Percentiles rank a stretch among this genome's conserved stretches.
Evolutionary conservation across 2,329 filamentous ascomycete species (phyloP).

Genomic region (Raffaelea deltoideospora): DNA sequence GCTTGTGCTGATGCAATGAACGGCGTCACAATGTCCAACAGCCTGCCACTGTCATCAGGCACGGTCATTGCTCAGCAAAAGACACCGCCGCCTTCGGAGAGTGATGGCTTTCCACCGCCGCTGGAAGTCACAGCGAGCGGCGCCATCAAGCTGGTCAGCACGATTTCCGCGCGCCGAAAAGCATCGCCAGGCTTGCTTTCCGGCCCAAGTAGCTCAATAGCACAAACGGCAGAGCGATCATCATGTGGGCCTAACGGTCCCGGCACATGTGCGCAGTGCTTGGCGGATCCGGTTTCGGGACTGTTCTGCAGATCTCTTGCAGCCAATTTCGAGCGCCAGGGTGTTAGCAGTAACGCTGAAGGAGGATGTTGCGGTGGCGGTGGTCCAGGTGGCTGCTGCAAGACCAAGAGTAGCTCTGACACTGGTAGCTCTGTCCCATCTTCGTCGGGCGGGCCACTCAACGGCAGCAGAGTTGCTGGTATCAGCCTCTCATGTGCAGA

Average conservation of each 20-base stretch:
- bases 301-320: slow-evolving; percentile 73
- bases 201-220: too few species aligned
- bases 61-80: slow-evolving; percentile 28
- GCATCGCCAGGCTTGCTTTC: too few species aligned
- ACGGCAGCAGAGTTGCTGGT: slow-evolving; percentile 16
- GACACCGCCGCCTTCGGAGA: slow-evolving; percentile 46
- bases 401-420: too few species aligned
- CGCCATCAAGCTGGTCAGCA: slow-evolving; percentile 42
- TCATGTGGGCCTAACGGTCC: slow-evolving; percentile 53
- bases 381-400: slow-evolving; percentile 50
- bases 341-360: slow-evolving; percentile 2
- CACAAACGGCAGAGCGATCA: slow-evolving; percentile 14
- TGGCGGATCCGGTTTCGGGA: slow-evolving; percentile 62
- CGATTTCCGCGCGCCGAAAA: slow-evolving; percentile 18
- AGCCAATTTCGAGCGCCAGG: slow-evolving; percentile 39
- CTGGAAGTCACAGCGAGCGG: slow-evolving; percentile 46
- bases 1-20: slow-evolving; percentile 51
- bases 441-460: too few species aligned
- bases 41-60: slow-evolving; percentile 15
- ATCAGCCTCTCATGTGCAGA: slow-evolving; percentile 57
- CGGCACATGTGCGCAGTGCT: slow-evolving; percentile 65
- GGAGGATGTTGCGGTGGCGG: slow-evolving; percentile 47
- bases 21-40: slow-evolving; percentile 18
- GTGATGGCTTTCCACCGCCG: slow-evolving; percentile 39
- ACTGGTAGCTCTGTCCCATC: too few species aligned